These are phyloP conservation scores for Glycine tomentella DNA, from an alignment of 306 rosid genomes.

Conservation along the genomic window DNA sequence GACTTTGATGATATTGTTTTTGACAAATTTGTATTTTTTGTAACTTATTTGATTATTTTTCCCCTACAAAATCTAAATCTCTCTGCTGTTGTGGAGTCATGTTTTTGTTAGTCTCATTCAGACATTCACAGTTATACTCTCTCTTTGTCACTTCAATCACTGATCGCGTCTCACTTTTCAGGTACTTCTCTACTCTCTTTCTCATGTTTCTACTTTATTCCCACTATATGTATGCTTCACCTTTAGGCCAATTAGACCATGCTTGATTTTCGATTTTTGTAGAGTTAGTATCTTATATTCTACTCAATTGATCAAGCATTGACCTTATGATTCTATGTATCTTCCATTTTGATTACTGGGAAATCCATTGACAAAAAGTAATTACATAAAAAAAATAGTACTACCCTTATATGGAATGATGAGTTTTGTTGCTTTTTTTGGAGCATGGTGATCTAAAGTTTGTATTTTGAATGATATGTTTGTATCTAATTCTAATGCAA, in stretches of 20 bases:
- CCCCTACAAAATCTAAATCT: conserved; percentile 9
- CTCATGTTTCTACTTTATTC: neutral
- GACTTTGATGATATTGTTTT: neutral
- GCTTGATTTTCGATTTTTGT: conserved; percentile 7
- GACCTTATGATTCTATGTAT: conserved; percentile 30
- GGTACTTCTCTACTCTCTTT: conserved; percentile 42
- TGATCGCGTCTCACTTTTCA: conserved; percentile 35
- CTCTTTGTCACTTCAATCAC: conserved; percentile 25
- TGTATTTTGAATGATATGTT: conserved; percentile 18
- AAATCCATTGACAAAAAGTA: neutral
- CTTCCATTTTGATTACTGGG: conserved; percentile 20
- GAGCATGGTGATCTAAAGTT: conserved; percentile 43
- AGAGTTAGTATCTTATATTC: neutral
- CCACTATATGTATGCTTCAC: neutral
- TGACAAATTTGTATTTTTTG: neutral
- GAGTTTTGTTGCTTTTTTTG: conserved; percentile 24
- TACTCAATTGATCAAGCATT: conserved; percentile 21
- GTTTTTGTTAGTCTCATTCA: neutral
- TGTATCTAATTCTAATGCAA: conserved; percentile 5
- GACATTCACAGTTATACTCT: conserved; percentile 4
- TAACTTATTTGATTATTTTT: neutral
- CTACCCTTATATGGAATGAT: conserved; percentile 9
- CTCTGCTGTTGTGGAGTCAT: neutral
- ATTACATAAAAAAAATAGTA: neutral
- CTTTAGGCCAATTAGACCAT: neutral